Evolutionary conservation across 768 basidiomycete species (phyloP).

Genomic region (Boletus patriciae): DNA sequence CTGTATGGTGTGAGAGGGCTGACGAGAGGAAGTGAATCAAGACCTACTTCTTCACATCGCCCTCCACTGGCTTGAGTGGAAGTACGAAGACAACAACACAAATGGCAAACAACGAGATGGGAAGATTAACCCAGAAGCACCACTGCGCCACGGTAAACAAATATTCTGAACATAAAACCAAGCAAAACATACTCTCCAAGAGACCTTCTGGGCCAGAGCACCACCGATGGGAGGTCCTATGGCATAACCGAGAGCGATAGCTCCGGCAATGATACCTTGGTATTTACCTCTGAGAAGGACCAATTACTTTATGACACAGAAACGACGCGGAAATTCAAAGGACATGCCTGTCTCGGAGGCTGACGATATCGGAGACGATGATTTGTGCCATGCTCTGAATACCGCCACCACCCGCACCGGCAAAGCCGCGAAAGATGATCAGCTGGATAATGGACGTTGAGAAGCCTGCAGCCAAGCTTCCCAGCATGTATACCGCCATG

Average conservation of each 20-base stretch:
- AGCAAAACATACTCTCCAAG: conserved; percentile 54
- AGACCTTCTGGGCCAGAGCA: conserved; percentile 56
- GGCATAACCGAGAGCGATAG: conserved; percentile 55
- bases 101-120: conserved; percentile 53
- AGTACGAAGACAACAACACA: conserved; percentile 59
- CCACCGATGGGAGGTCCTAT: conserved; percentile 72
- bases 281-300: conserved; percentile 59
- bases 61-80: conserved; percentile 67
- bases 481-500: conserved; percentile 64
- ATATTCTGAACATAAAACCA: not conserved
- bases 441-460: conserved; percentile 63
- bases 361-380: conserved; percentile 71
- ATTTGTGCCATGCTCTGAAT: conserved; percentile 71
- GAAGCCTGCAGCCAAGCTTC: conserved; percentile 66
- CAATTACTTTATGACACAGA: not conserved
- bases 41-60: conserved; percentile 50
- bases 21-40: not conserved
- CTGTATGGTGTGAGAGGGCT: conserved; percentile 28
- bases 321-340: not conserved
- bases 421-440: conserved; percentile 66
- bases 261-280: conserved; percentile 68
- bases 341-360: conserved; percentile 59
- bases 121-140: conserved; percentile 76
- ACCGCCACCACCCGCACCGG: conserved; percentile 71
- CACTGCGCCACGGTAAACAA: conserved; percentile 40